phyloP scores from a whole-genome alignment of 176 grass and related monocot genomes.

The Lolium perenne region DNA sequence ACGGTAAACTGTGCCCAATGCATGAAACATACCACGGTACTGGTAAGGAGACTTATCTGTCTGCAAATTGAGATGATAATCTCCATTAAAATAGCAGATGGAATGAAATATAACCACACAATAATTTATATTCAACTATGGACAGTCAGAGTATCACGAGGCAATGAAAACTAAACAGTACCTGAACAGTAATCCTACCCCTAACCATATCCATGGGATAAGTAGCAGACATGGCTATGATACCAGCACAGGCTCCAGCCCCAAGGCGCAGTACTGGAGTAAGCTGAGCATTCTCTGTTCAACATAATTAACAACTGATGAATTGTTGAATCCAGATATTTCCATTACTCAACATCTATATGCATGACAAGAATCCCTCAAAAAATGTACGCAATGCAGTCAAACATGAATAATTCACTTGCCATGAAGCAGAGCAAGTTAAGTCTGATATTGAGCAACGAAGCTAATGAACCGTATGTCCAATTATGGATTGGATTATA shows the following conservation, averaged over 20 bases:
- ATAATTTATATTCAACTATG: neutral
- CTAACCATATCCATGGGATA: slow-evolving; percentile 99
- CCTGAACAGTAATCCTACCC: slow-evolving; percentile 98
- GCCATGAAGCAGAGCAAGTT: neutral
- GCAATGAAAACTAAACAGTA: slow-evolving; percentile 32
- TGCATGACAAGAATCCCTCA: neutral
- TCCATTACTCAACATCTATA: neutral
- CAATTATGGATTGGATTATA: no score
- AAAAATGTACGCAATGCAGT: neutral
- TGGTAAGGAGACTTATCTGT: slow-evolving; percentile 93
- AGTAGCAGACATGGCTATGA: slow-evolving; percentile 99
- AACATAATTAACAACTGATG: slow-evolving; percentile 37
- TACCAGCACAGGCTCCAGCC: slow-evolving; percentile 97
- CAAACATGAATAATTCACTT: neutral
- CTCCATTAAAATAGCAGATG: slow-evolving; percentile 29
- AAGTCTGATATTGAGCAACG: neutral
- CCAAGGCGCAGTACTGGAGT: slow-evolving; percentile 83
- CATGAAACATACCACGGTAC: slow-evolving; percentile 99
- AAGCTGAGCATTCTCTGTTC: slow-evolving; percentile 89
- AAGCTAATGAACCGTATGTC: neutral
- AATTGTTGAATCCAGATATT: slow-evolving; percentile 7
- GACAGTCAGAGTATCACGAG: neutral
- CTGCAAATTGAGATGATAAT: slow-evolving; percentile 47
- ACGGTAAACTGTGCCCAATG: slow-evolving; percentile 87
- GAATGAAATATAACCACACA: neutral